Conservation (phyloP, 139 green algal species). For the Astrephomene gubernaculifera region DNA sequence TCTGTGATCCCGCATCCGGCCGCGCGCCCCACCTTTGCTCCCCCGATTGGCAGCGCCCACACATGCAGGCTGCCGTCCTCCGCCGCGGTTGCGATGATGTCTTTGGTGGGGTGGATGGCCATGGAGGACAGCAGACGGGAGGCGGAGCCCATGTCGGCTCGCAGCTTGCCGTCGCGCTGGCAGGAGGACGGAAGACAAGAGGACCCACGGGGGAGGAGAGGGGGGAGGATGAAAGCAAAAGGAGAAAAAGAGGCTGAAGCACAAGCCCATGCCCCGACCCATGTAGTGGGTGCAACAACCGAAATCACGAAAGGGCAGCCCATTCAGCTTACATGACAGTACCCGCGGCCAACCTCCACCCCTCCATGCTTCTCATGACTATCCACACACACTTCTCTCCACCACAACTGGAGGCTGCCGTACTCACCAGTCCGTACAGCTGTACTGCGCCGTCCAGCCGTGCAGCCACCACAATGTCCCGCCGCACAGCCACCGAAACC, state of each 20-base stretch:
- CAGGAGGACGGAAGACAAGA: not conserved
- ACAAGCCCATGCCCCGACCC: too few relatives aligned
- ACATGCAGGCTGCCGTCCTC: constrained; percentile 60
- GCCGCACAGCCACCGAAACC: constrained; percentile 52
- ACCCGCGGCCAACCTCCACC: not conserved
- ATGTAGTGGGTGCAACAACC: too few relatives aligned
- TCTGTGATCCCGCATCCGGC: not conserved
- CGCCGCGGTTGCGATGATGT: constrained; percentile 57
- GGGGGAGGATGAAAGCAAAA: not conserved
- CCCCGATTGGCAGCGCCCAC: constrained; percentile 55
- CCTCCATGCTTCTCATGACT: not conserved
- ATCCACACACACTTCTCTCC: too few relatives aligned
- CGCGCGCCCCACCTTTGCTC: constrained; percentile 48
- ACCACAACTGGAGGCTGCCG: not conserved
- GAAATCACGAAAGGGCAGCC: too few relatives aligned
- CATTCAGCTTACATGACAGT: too few relatives aligned
- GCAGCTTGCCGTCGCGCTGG: constrained; percentile 49
- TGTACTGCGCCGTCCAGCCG: constrained; percentile 47
- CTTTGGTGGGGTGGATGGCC: constrained; percentile 67
- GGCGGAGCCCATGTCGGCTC: constrained; percentile 52
- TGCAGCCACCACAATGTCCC: constrained; percentile 49
- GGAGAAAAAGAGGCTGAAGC: not conserved
- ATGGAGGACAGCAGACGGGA: constrained; percentile 56
- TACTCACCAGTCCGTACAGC: constrained; percentile 54
- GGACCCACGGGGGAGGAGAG: not conserved